Evolutionary conservation across 2,329 filamentous ascomycete genomes (phyloP), one percentile per base, ranked within the genome.

Genomic region (Tolypocladium nubicola): DNA sequence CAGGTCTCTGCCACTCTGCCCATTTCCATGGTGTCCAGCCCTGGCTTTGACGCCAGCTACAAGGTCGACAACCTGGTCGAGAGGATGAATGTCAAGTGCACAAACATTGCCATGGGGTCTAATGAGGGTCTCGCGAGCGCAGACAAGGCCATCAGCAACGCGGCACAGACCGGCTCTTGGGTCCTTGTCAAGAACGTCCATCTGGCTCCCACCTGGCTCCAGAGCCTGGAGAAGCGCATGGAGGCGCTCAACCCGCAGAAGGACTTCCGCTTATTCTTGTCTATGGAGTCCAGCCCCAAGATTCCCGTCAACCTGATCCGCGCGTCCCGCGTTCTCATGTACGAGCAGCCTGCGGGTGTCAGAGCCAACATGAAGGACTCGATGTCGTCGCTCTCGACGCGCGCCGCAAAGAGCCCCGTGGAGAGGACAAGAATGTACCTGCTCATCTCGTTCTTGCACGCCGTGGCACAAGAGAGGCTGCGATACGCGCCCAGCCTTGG

Each of bases 151-250:
- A 91, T 99, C 68, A 89, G 84, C 73, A 90, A 91, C 66, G 94
- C 94, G 11, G 93, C 94, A 6, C 90, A 95, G 58, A 88, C 87
- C 19, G 94, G 94, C 63, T 90, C 86, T 33, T 99, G 94, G 94
- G 95, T 99, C 11, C 81, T 99, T 60, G 86, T 99, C 80, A 99
- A 99, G 83, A 99, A 99, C 76, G 94, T 99, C 23, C 94, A 99
- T 73, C 81, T 99, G 61, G 91, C 93, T 37, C 91, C 94, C 1
- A 90, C 90, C 14, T 99, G 95, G 95, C 79, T 99, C 38, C 93
- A 97, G 73, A 96, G 91, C 67, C 81, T 99, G 19, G 93, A 99
- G 77, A 99, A 99, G 80, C 86, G 93, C 50, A 89, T 99, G 76
- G 91, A 96, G 64, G 90, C 90, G 13, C 87, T 99, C 68, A 97